Base-by-base conservation (phyloP, 352 stramenopile species). In the Pythium brachiatum region DNA sequence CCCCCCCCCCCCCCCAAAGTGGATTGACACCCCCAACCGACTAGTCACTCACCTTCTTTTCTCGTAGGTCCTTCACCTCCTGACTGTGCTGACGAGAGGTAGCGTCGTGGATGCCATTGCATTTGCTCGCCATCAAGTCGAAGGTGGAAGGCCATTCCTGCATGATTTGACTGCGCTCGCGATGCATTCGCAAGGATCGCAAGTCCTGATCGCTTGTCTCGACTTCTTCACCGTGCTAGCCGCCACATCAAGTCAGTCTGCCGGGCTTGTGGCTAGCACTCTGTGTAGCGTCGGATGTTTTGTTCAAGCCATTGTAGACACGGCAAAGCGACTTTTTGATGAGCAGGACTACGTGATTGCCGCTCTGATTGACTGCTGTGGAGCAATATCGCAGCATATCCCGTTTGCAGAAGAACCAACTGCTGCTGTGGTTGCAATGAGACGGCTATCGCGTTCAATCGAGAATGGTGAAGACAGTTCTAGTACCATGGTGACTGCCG, bases 71-170 rank as follows among this genome's bases (percentile, higher is more conserved):
- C 26, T 64, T 12, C 25, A 53, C 2, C 38, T 53, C 8, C 29
- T 57, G 26, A 23, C 12, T 15, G 9, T 25, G 7, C 38, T 64
- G 1, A 29, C 48, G 0, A 27, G 13, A 16, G 36, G n/a, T 36
- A 64, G 57, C 29, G 48, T 58, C 11, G 48, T 64, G 12, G 57
- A 64, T n/a, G 41, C 44, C 5, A n/a, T 34, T 18, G 47, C 55
- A 26, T 53, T 50, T 34, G 23, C 8, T 16, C 47, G 23, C 20
- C 3, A 52, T 1, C 15, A 15, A 36, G 8, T n/a, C 15, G 32
- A 13, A 11, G 41, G 47, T 7, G 25, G 36, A 2, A 11, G 21
- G 2, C 48, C 48, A 7, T 12, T 64, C 0, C 27, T 64, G 2
- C 3, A 27, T 13, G 25, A 41, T 6, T 25, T 64, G 5, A 20